phyloP scores from a whole-genome alignment of 148 eudicot species.

The Persicaria tinctoria region DNA sequence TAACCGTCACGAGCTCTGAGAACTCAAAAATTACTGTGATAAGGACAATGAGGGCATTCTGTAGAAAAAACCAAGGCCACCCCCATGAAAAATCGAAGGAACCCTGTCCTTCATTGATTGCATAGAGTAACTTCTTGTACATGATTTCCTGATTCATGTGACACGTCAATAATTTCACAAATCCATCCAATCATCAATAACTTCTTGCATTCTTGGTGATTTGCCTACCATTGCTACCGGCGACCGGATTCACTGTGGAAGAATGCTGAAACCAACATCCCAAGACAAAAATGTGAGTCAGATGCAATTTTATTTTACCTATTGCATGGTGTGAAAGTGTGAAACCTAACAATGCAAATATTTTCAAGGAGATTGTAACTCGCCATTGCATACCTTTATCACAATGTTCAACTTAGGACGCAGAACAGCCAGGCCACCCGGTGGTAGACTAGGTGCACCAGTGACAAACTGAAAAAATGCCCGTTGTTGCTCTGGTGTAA shows the following conservation, averaged over 20 bases:
- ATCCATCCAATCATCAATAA: neutral
- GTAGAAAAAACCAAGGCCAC: too few relatives aligned
- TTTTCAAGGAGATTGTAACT: neutral
- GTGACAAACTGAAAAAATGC: conserved; percentile 98
- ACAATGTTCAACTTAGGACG: conserved; percentile 94
- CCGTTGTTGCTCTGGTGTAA: conserved; percentile 86
- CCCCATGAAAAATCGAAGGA: conserved; percentile 71
- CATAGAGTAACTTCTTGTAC: too few relatives aligned
- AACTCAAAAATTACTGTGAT: too few relatives aligned
- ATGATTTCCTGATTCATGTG: conserved; percentile 57
- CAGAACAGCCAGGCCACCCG: conserved; percentile 91
- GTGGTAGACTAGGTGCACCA: conserved; percentile 97
- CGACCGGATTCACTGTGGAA: conserved; percentile 8
- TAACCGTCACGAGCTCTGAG: neutral
- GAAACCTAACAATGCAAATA: neutral
- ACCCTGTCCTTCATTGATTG: conserved; percentile 95
- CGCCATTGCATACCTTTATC: conserved; percentile 52
- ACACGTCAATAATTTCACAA: neutral
- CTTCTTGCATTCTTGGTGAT: neutral
- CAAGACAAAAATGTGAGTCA: neutral
- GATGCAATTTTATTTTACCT: neutral
- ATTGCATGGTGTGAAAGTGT: neutral
- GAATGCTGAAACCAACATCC: conserved; percentile 12
- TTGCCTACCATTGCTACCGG: conserved; percentile 18
- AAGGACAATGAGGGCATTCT: too few relatives aligned